phyloP scores from a whole-genome alignment of 441 rosid species.

The Breynia disticha region DNA sequence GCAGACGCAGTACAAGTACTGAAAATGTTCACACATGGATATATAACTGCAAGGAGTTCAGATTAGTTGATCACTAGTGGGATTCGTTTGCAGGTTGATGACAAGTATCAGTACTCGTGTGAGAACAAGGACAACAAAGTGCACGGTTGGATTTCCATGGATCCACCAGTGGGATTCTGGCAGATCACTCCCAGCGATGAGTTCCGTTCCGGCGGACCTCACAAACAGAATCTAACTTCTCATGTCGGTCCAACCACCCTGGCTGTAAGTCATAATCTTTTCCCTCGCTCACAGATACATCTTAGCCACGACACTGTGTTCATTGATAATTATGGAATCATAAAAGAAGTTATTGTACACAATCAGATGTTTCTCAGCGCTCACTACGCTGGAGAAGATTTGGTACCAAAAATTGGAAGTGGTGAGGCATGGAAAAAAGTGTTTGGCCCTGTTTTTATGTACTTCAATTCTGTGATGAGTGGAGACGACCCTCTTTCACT shows the following conservation, averaged over 20 bases:
- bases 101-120: conserved; percentile 79
- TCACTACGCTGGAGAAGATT: conserved; percentile 73
- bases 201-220: conserved; percentile 75
- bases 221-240: conserved; percentile 81
- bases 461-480: conserved; percentile 39
- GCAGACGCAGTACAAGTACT: no score
- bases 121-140: conserved; percentile 64
- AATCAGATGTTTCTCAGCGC: conserved; percentile 76
- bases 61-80: neutral
- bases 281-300: no score
- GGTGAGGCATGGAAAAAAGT: conserved; percentile 86
- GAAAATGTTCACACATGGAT: no score
- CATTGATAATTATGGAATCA: neutral
- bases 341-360: neutral
- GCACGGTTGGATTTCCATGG: conserved; percentile 75
- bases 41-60: no score
- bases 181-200: conserved; percentile 86
- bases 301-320: no score
- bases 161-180: conserved; percentile 69
- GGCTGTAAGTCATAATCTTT: conserved; percentile 35
- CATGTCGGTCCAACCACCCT: conserved; percentile 79
- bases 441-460: conserved; percentile 68
- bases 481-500: conserved; percentile 35
- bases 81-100: conserved; percentile 48
- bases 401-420: conserved; percentile 49